Percentiles rank a stretch among this genome's conserved stretches.
Conservation (phyloP, 2,329 filamentous ascomycete genomes). For the Tetracladium maxilliforme region DNA sequence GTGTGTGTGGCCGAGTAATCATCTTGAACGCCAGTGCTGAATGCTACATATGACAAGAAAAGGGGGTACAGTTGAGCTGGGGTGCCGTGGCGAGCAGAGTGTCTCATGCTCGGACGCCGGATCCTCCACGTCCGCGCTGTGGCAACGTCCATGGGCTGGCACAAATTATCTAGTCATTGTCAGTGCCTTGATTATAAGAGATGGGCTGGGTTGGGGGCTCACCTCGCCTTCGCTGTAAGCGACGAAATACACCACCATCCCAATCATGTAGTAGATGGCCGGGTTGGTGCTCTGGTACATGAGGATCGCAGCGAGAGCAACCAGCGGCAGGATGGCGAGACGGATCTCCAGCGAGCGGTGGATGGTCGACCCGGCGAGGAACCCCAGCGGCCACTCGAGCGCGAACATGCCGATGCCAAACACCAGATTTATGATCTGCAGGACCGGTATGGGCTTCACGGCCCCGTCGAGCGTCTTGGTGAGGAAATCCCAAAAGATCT, state of each 20-base stretch:
- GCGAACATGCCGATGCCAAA: constrained; percentile 65
- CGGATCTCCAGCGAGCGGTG: constrained; percentile 83
- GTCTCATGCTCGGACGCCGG: too few relatives aligned
- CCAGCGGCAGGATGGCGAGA: constrained; percentile 68
- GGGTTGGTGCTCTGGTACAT: constrained; percentile 89
- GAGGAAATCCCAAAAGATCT: constrained; percentile 95
- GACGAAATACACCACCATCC: constrained; percentile 84
- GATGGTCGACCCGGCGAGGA: constrained; percentile 60
- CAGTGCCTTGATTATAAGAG: not conserved
- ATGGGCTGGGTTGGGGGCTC: constrained; percentile 17
- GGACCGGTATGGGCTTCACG: constrained; percentile 73
- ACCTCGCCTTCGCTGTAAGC: constrained; percentile 96
- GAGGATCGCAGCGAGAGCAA: constrained; percentile 57
- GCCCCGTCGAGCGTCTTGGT: constrained; percentile 79
- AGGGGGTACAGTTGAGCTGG: too few relatives aligned
- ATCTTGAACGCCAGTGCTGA: too few relatives aligned
- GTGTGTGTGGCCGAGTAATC: too few relatives aligned
- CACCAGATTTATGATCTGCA: constrained; percentile 82
- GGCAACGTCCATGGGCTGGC: constrained; percentile 2
- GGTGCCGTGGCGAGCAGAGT: too few relatives aligned
- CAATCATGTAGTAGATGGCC: constrained; percentile 82
- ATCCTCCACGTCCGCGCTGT: too few relatives aligned
- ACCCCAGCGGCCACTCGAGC: constrained; percentile 80
- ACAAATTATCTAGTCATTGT: not conserved
- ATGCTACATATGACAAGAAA: too few relatives aligned